phyloP scores from a whole-genome alignment of 306 rosid genomes.

The Hippophae gyantsensis region DNA sequence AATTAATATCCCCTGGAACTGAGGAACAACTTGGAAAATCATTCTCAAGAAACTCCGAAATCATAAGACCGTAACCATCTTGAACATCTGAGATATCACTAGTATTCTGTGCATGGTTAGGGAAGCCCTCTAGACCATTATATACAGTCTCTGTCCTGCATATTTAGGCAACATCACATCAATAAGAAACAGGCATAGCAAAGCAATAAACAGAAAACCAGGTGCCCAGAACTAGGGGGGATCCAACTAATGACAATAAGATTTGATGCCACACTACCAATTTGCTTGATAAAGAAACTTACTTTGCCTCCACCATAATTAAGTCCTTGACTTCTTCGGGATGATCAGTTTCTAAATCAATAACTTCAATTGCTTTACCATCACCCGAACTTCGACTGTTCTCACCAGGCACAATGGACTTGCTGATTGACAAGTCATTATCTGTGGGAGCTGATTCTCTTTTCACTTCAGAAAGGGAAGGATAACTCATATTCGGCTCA shows the following conservation, averaged over 20 bases:
- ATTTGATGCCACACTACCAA: not conserved
- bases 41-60: conserved; percentile 71
- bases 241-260: not conserved
- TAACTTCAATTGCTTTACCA: conserved; percentile 83
- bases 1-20: conserved; percentile 52
- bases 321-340: conserved; percentile 45
- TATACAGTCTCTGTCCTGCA: conserved; percentile 67
- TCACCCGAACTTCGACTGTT: conserved; percentile 33
- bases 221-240: not conserved
- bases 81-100: conserved; percentile 66
- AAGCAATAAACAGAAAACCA: conserved; percentile 15
- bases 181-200: conserved; percentile 19
- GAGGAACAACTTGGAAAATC: conserved; percentile 79
- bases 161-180: conserved; percentile 23
- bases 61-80: conserved; percentile 90
- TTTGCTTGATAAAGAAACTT: conserved; percentile 19
- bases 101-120: conserved; percentile 50
- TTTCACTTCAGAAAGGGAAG: conserved; percentile 45
- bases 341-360: conserved; percentile 75
- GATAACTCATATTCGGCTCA: conserved; percentile 39
- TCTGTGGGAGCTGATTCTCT: conserved; percentile 42
- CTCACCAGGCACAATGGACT: conserved; percentile 37
- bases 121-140: conserved; percentile 56
- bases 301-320: conserved; percentile 55
- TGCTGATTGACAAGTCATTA: conserved; percentile 63